Percentiles rank a stretch among this genome's conserved stretches.
Evolutionary conservation across 2,329 filamentous ascomycete genomes (phyloP).

Genomic region (Didymella pomorum): DNA sequence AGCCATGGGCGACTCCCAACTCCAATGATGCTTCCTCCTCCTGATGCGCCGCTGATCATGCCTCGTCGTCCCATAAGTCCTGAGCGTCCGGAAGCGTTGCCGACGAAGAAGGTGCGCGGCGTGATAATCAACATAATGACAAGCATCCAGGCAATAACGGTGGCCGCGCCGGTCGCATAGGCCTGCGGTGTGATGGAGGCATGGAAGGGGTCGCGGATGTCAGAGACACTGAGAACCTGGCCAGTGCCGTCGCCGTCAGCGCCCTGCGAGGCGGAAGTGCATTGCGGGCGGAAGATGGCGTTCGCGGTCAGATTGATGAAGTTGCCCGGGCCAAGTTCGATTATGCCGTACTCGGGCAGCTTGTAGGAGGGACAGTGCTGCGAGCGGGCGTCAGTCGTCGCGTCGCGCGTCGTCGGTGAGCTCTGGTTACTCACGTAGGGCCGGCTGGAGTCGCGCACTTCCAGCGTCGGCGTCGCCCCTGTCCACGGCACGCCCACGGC

Average conservation of each 20-base stretch:
- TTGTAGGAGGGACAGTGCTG: constrained; percentile 69
- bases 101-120: constrained; percentile 90
- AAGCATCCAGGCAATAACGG: constrained; percentile 88
- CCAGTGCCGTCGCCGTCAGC: constrained; percentile 52
- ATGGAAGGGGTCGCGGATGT: constrained; percentile 88
- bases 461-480: constrained; percentile 20
- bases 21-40: constrained; percentile 71
- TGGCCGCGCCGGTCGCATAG: constrained; percentile 91
- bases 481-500: constrained; percentile 26
- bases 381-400: constrained; percentile 36
- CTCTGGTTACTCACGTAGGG: constrained; percentile 41
- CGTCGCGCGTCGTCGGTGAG: constrained; percentile 1
- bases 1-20: constrained; percentile 94
- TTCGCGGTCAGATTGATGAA: constrained; percentile 67
- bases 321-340: constrained; percentile 62
- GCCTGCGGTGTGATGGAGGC: constrained; percentile 91
- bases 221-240: constrained; percentile 61
- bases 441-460: constrained; percentile 38
- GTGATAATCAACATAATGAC: constrained; percentile 94
- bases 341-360: constrained; percentile 65
- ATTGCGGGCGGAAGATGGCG: constrained; percentile 67
- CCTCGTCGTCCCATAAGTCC: constrained; percentile 82
- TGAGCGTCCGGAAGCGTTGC: constrained; percentile 69
- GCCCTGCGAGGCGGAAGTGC: constrained; percentile 53
- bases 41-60: constrained; percentile 80